Evolutionary conservation across 345 rosid species (phyloP).

Genomic region (Eucalyptus cladocalyx): DNA sequence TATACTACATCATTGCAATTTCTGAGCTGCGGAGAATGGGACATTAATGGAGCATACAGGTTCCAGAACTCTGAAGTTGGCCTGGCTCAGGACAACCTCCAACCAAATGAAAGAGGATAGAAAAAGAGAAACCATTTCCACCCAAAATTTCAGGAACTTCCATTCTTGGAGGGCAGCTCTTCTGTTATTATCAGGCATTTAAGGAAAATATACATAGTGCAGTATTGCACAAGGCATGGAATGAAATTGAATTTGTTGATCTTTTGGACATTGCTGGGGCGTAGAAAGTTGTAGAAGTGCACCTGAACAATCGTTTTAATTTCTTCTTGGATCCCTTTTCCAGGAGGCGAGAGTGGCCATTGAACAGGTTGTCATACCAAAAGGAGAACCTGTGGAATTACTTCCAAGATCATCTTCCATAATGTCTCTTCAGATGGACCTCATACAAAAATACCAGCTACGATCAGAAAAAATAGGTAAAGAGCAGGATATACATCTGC

Average conservation of each 20-base stretch:
- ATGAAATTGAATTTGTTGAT: background rate
- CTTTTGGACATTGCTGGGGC: background rate
- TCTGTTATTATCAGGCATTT: background rate
- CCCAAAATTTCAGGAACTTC: background rate
- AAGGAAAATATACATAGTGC: background rate
- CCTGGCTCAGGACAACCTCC: background rate
- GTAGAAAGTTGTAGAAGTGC: background rate
- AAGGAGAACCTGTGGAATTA: slow-evolving; percentile 54
- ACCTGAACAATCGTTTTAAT: background rate
- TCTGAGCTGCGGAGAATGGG: background rate
- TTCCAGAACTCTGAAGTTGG: background rate
- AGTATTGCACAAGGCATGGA: background rate
- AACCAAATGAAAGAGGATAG: background rate
- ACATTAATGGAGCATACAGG: background rate
- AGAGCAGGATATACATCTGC: slow-evolving; percentile 33
- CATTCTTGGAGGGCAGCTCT: background rate
- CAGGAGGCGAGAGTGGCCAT: slow-evolving; percentile 87
- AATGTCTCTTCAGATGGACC: slow-evolving; percentile 51
- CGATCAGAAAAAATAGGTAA: slow-evolving; percentile 37
- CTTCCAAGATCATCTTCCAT: slow-evolving; percentile 52
- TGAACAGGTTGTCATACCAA: slow-evolving; percentile 64
- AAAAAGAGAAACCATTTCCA: background rate
- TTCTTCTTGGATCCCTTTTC: background rate
- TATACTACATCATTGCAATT: background rate
- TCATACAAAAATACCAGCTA: slow-evolving; percentile 44